Evolutionary conservation across 2,329 filamentous ascomycete species (phyloP), one percentile per base, ranked within the genome.

Genomic region (Waltergamsia citrina): DNA sequence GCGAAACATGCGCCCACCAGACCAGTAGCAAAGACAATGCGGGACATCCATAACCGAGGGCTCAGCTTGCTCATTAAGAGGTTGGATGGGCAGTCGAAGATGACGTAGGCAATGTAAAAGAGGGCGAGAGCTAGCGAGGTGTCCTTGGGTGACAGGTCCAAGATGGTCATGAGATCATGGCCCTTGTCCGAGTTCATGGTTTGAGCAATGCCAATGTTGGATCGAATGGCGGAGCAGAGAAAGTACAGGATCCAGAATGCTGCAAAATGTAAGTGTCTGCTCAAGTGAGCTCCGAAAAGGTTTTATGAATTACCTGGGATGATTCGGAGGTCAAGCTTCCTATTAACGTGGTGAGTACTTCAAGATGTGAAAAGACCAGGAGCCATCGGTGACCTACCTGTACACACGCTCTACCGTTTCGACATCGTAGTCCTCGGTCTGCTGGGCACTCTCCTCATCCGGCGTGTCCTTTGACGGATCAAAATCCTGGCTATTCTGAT

Each of bases 201-300:
- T 61, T 94, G 85, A n/a, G 87, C 84, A 45, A 94, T 78, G 41
- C 86, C 86, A 43, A 94, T 85, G 58, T 93, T 94, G 48, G 85
- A 92, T 34, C 86, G 79, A 49, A 94, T 92, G 40, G 85, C 87
- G 0, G 86, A 92, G 67, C 85, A 92, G 43, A 94, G 72, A 53
- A 94, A 94, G 62, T 94, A 94, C 12, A 94, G 70, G 12, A 81
- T 57, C 87, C 87, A 94, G 57, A 94, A 90, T 20, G 87, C 85
- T 71, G 41, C 16, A n/a, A 16, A 11, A 4, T 18, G 12, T 5
- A 6, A 10, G 24, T 20, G n/a, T 3, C 3, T 7, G n/a, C 6
- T 3, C 17, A 24, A 11, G 10, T 15, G 43, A 54, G n/a, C n/a
- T n/a, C n/a, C n/a, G n/a, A n/a, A 12, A 24, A 24, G 8, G 12